Evolutionary conservation across 2,329 filamentous ascomycete genomes (phyloP).

Genomic region (Furcasterigmium sp.): DNA sequence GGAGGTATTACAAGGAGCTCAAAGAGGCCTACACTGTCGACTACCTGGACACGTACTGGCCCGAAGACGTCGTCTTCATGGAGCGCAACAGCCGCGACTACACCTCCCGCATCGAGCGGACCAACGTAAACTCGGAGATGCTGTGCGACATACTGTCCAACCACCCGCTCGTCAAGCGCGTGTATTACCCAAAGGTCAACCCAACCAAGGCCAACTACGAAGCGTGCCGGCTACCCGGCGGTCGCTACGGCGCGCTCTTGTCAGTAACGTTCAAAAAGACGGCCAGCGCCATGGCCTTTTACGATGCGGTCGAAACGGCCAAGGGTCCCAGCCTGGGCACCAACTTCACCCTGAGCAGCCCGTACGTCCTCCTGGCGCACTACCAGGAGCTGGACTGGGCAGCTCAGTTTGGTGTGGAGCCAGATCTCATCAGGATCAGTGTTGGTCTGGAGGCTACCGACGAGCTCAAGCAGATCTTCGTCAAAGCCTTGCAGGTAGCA

Average conservation of each 20-base stretch:
- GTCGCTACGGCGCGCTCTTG: constrained; percentile 85
- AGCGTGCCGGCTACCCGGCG: constrained; percentile 62
- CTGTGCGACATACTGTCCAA: constrained; percentile 67
- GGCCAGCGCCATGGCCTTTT: constrained; percentile 73
- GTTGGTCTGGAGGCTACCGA: constrained; percentile 79
- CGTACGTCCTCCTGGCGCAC: constrained; percentile 88
- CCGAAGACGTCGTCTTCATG: constrained; percentile 89
- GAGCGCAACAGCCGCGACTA: constrained; percentile 97
- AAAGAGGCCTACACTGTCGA: constrained; percentile 59
- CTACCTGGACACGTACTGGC: constrained; percentile 90
- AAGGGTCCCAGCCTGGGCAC: constrained; percentile 95
- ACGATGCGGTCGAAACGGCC: constrained; percentile 77
- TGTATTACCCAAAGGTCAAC: constrained; percentile 84
- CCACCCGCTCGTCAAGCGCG: constrained; percentile 61
- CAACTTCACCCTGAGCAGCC: constrained; percentile 90
- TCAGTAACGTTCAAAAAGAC: constrained; percentile 73
- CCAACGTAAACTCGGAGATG: constrained; percentile 80
- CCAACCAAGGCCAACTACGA: constrained; percentile 71
- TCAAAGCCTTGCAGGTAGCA: constrained; percentile 62
- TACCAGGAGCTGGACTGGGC: constrained; percentile 93
- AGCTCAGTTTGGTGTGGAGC: constrained; percentile 72
- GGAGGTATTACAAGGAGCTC: constrained; percentile 65
- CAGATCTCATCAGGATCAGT: constrained; percentile 76
- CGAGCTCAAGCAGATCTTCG: constrained; percentile 59
- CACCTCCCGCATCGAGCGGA: constrained; percentile 70